Percentiles rank a stretch among this genome's conserved stretches.
Evolutionary conservation across 306 rosid species (phyloP).

Genomic region (Dryas alaskensis): DNA sequence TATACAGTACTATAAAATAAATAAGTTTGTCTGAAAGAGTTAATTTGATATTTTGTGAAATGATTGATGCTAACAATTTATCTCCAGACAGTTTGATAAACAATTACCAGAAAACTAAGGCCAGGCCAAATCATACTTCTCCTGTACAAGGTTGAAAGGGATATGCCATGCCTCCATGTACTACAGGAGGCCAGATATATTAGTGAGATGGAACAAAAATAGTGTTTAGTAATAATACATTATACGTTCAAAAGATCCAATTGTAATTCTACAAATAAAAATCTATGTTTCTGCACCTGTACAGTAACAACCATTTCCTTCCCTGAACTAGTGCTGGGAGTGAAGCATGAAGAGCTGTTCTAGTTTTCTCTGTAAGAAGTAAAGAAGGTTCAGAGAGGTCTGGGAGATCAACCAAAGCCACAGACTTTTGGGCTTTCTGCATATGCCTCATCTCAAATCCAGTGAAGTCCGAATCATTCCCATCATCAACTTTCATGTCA

Average conservation of each 20-base stretch:
- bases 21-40: not conserved
- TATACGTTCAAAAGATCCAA: conserved; percentile 3
- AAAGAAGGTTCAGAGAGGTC: conserved; percentile 75
- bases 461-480: conserved; percentile 31
- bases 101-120: conserved; percentile 73
- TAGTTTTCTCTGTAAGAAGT: conserved; percentile 58
- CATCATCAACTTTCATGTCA: conserved; percentile 38
- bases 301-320: conserved; percentile 82
- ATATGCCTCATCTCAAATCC: conserved; percentile 60
- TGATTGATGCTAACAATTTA: not conserved
- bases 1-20: not conserved
- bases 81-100: not conserved
- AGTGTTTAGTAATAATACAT: conserved; percentile 5
- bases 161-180: conserved; percentile 89
- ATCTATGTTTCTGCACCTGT: conserved; percentile 50
- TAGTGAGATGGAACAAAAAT: not conserved
- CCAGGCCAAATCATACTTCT: conserved; percentile 92
- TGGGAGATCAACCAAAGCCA: conserved; percentile 40
- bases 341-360: conserved; percentile 59
- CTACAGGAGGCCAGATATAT: conserved; percentile 41
- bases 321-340: conserved; percentile 88
- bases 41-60: not conserved
- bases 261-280: conserved; percentile 10
- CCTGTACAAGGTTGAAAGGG: conserved; percentile 78
- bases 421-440: conserved; percentile 37